These are phyloP conservation scores for Brassica carinata DNA, from an alignment of 345 rosid genomes.

Conservation along the genomic window DNA sequence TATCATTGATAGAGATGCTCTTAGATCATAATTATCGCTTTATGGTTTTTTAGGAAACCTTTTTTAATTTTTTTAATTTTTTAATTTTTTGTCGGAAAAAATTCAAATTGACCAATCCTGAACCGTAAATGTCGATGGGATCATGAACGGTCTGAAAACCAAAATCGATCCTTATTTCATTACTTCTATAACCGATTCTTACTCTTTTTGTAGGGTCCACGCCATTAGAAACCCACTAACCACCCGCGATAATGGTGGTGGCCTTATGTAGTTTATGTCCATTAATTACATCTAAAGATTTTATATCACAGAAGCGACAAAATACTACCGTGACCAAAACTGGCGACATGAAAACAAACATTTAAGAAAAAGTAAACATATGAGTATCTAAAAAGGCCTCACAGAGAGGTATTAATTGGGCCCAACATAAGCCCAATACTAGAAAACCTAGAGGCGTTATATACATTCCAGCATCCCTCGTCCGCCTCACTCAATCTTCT, in stretches of 20 bases:
- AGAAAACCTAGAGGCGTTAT: background rate
- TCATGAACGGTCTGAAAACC: no score
- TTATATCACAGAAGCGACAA: background rate
- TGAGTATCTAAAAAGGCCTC: background rate
- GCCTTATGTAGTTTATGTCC: background rate
- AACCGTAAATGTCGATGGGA: no score
- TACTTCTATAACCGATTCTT: no score
- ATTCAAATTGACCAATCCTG: no score
- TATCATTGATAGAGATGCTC: background rate
- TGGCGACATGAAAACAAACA: background rate
- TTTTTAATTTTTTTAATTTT: no score
- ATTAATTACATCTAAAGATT: background rate
- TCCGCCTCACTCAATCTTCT: background rate
- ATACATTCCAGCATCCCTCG: background rate
- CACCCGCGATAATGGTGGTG: no score
- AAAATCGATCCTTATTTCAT: no score
- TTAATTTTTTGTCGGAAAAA: no score
- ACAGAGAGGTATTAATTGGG: background rate
- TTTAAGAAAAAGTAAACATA: background rate
- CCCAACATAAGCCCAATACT: background rate
- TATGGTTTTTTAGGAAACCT: no score
- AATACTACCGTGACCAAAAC: background rate
- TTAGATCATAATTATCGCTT: no score
- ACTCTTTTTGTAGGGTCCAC: no score
- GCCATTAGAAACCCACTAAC: no score